A percentile compares a stretch with the other conserved stretches of the same genome.
Conservation (phyloP, 805 yeast species). For the Candida manassasensis region DNA sequence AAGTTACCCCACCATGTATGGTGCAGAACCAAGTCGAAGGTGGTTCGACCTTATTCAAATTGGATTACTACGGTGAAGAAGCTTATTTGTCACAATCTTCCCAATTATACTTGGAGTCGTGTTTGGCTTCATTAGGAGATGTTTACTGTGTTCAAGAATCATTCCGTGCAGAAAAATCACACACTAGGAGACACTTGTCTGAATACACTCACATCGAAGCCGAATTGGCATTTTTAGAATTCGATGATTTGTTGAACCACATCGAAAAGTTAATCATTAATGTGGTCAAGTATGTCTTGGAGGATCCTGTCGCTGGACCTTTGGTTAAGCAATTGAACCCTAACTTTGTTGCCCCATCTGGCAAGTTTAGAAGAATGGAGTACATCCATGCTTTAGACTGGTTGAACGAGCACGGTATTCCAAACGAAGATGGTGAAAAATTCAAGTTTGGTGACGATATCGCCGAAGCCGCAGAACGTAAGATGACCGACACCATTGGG, state of each 20-base stretch:
- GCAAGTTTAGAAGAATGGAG: constrained; percentile 88
- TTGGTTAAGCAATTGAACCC: constrained; percentile 91
- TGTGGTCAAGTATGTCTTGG: constrained; percentile 69
- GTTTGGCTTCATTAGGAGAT: constrained; percentile 94
- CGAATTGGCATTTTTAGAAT: constrained; percentile 81
- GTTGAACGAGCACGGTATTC: constrained; percentile 92
- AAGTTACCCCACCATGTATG: constrained; percentile 99
- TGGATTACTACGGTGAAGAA: constrained; percentile 95
- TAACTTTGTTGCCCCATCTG: constrained; percentile 70
- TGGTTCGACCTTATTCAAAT: constrained; percentile 90
- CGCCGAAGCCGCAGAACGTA: constrained; percentile 99
- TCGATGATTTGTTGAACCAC: constrained; percentile 82
- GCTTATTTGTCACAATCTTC: constrained; percentile 96
- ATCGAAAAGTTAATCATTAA: constrained; percentile 74
- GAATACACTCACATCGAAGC: constrained; percentile 98
- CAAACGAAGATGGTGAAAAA: constrained; percentile 89
- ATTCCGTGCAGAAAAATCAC: constrained; percentile 98
- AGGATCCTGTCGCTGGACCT: constrained; percentile 91
- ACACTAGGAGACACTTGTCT: constrained; percentile 95
- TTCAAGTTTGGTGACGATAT: constrained; percentile 98
- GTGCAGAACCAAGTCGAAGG: constrained; percentile 99
- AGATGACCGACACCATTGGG: constrained; percentile 93
- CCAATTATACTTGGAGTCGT: constrained; percentile 93
- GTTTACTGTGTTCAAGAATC: constrained; percentile 97
- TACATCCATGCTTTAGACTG: constrained; percentile 90